Evolutionary conservation across 805 yeast species (phyloP), one percentile per base, ranked within the genome.

Genomic region (Yamadazyma scolyti): DNA sequence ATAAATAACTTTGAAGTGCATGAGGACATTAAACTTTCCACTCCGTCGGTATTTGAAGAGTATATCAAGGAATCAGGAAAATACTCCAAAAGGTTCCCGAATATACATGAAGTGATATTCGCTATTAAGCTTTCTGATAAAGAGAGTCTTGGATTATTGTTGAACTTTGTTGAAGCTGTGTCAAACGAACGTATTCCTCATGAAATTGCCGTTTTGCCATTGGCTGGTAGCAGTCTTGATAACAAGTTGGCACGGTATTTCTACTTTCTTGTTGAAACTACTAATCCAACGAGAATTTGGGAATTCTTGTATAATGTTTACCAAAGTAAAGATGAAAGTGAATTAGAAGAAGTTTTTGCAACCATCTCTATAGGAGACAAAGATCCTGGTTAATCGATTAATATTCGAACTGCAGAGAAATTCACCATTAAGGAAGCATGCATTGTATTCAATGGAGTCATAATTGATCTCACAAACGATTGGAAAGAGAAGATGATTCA

Each of bases 201-300:
- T 42, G 82, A 89, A 53, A 49, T 90, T 31, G 98, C 97, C 5
- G 40, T 90, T 3, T 61, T 90, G n/a, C 95, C 97, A 0, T 36
- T 82, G 2, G 48, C 56, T 6, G 54, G 49, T 1, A 45, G 41
- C 5, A 58, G 54, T 13, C 30, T 40, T 13, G 69, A 61, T 33
- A 40, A 46, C 5, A 23, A 27, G 6, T 25, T 65, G 11, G 62
- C 68, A 1, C 44, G 57, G 26, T 40, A 34, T 28, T 59, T 64
- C 34, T 65, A 62, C 39, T 61, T 51, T 23, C 40, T 65, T 17
- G 47, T 52, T 25, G 57, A 54, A 7, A 49, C 46, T 1, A 48
- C 68, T 1, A 41, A 47, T 15, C 32, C 50, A 4, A 46, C 46
- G 25, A 71, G 65, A 40, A 62, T 62, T 0, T 44, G 63, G 37